These are phyloP conservation scores for Syzygium syzygioides DNA, from an alignment of 441 rosid genomes.

Conservation along the genomic window DNA sequence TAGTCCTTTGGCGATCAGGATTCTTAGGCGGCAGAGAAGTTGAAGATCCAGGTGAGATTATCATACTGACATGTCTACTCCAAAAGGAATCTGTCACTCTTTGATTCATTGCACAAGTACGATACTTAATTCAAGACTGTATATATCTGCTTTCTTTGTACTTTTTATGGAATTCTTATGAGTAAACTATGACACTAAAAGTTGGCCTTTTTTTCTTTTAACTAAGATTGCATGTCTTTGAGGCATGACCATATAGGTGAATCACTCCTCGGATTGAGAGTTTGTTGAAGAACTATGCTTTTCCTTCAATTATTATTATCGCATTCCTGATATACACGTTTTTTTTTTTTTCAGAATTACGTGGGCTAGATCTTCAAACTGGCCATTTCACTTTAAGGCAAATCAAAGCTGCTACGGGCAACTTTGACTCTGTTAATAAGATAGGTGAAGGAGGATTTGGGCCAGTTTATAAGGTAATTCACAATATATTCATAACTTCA, in stretches of 20 bases:
- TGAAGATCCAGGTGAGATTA: constrained; percentile 7
- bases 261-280: background rate
- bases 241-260: background rate
- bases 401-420: constrained; percentile 63
- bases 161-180: background rate
- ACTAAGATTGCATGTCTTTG: rapidly evolving
- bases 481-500: background rate
- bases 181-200: background rate
- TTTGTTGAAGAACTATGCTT: background rate
- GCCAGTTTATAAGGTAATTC: constrained; percentile 67
- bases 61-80: background rate
- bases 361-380: constrained; percentile 55
- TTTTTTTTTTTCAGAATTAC: constrained; percentile 37
- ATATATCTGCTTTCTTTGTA: background rate
- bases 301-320: background rate
- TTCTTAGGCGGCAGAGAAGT: background rate
- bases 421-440: constrained; percentile 59
- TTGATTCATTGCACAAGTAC: background rate
- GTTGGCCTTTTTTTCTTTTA: background rate
- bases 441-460: constrained; percentile 98
- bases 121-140: rapidly evolving
- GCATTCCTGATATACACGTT: background rate
- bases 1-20: background rate
- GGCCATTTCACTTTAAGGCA: constrained; percentile 64
- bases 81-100: background rate